phyloP scores from a whole-genome alignment of 805 yeast species.

The Tetrapisispora taiwanensis region DNA sequence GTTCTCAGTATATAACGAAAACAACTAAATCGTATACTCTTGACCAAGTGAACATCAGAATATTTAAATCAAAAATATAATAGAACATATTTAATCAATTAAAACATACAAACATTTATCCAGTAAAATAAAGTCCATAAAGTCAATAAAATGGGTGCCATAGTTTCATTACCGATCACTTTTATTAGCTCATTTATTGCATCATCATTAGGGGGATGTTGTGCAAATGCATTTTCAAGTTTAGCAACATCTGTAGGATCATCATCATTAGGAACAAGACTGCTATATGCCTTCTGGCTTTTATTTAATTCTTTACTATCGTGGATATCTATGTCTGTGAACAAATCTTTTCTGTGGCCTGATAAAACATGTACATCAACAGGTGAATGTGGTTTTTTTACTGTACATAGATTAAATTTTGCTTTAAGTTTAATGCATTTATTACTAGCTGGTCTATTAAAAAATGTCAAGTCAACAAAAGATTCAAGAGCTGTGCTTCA shows the following conservation, averaged over 20 bases:
- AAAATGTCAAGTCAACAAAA: conserved; percentile 67
- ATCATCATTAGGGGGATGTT: conserved; percentile 74
- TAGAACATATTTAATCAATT: no score
- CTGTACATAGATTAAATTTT: conserved; percentile 86
- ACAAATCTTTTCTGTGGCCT: conserved; percentile 63
- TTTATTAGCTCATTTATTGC: conserved; percentile 53
- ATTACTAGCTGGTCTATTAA: conserved; percentile 51
- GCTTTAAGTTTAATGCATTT: conserved; percentile 78
- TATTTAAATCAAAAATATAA: no score
- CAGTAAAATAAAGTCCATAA: not conserved
- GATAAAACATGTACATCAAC: conserved; percentile 73
- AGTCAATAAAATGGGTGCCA: conserved; percentile 56
- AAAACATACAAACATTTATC: no score
- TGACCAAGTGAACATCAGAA: no score
- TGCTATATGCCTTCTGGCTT: conserved; percentile 73
- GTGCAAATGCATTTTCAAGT: conserved; percentile 54
- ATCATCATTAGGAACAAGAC: conserved; percentile 73
- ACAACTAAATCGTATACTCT: no score
- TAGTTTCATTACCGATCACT: conserved; percentile 61
- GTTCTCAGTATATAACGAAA: no score
- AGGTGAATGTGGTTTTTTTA: conserved; percentile 84
- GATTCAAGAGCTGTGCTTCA: conserved; percentile 76
- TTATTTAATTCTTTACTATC: conserved; percentile 71
- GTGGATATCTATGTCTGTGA: conserved; percentile 79
- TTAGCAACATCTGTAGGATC: conserved; percentile 45